Evolutionary conservation across 371 early-diverging fungal species (phyloP).

Genomic region (Mortierella sp.): DNA sequence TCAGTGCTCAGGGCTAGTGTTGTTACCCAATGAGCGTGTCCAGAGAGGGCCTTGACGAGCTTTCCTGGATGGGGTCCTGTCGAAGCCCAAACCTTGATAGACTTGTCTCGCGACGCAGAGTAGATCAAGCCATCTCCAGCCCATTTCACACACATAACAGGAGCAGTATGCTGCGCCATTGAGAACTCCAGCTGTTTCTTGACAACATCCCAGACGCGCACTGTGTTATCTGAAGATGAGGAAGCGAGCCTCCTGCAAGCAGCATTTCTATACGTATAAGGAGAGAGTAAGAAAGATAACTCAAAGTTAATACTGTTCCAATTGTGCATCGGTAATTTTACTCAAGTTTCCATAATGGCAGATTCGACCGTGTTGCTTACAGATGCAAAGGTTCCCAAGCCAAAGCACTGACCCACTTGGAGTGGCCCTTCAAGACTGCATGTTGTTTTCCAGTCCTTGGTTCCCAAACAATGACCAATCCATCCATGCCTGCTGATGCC

Average conservation of each 20-base stretch:
- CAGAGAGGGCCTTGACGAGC: constrained; percentile 85
- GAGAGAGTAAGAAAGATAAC: neutral
- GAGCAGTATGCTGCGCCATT: constrained; percentile 90
- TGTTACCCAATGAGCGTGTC: constrained; percentile 97
- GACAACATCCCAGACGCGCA: constrained; percentile 95
- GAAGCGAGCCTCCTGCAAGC: constrained; percentile 88
- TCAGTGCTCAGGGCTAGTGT: constrained; percentile 93
- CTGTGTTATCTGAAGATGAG: constrained; percentile 96
- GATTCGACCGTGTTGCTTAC: constrained; percentile 52
- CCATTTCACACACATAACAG: constrained; percentile 95
- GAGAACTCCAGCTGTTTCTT: constrained; percentile 83
- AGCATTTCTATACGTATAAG: constrained; percentile 62
- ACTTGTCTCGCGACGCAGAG: constrained; percentile 92
- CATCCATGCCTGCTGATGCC: constrained; percentile 97
- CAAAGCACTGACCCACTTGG: constrained; percentile 89
- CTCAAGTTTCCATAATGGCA: neutral
- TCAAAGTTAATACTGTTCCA: neutral
- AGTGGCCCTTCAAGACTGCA: constrained; percentile 86
- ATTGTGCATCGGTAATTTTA: neutral
- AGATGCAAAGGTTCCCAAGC: constrained; percentile 95
- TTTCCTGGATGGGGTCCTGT: constrained; percentile 72
- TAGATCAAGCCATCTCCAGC: constrained; percentile 95
- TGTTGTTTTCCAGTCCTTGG: constrained; percentile 89
- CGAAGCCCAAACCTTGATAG: constrained; percentile 95
- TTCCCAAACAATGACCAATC: constrained; percentile 89